Conservation (phyloP, 2,329 filamentous ascomycete genomes). For the Dactylellina sp. region DNA sequence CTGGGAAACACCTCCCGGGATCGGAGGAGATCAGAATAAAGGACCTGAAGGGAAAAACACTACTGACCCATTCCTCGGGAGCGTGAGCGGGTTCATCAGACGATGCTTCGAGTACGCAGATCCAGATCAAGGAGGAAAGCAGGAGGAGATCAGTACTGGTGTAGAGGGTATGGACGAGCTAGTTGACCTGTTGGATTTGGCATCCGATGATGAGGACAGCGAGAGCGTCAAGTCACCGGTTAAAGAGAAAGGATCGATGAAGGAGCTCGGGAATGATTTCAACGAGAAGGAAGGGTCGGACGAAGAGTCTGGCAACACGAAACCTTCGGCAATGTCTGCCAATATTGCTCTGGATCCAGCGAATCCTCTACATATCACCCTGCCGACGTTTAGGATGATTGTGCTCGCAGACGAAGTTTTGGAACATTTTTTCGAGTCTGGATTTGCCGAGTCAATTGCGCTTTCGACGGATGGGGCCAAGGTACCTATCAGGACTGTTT, state of each 20-base stretch:
- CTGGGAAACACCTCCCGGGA: slow-evolving; percentile 75
- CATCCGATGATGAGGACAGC: slow-evolving; percentile 59
- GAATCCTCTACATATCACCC: slow-evolving; percentile 92
- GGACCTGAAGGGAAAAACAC: slow-evolving; percentile 65
- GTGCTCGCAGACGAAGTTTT: slow-evolving; percentile 94
- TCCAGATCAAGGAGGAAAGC: slow-evolving; percentile 74
- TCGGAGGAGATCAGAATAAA: slow-evolving; percentile 61
- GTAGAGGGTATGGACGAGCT: slow-evolving; percentile 65
- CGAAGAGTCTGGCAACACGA: slow-evolving; percentile 61
- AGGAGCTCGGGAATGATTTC: slow-evolving; percentile 45
- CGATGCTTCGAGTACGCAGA: slow-evolving; percentile 98
- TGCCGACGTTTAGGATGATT: slow-evolving; percentile 98
- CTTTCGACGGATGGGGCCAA: slow-evolving; percentile 68
- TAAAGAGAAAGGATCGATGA: slow-evolving; percentile 57
- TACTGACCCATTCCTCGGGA: slow-evolving; percentile 90
- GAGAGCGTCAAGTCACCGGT: slow-evolving; percentile 50
- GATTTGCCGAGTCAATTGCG: slow-evolving; percentile 92
- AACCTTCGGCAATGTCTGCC: slow-evolving; percentile 77
- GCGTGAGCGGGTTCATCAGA: slow-evolving; percentile 93
- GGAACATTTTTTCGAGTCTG: slow-evolving; percentile 96
- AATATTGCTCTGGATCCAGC: slow-evolving; percentile 92
- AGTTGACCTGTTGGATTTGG: slow-evolving; percentile 64
- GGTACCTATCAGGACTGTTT: slow-evolving; percentile 63
- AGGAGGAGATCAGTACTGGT: slow-evolving; percentile 69
- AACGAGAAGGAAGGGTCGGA: slow-evolving; percentile 2